Conservation (phyloP, 2,329 filamentous ascomycete genomes). For the Trichoderma arundinaceum region DNA sequence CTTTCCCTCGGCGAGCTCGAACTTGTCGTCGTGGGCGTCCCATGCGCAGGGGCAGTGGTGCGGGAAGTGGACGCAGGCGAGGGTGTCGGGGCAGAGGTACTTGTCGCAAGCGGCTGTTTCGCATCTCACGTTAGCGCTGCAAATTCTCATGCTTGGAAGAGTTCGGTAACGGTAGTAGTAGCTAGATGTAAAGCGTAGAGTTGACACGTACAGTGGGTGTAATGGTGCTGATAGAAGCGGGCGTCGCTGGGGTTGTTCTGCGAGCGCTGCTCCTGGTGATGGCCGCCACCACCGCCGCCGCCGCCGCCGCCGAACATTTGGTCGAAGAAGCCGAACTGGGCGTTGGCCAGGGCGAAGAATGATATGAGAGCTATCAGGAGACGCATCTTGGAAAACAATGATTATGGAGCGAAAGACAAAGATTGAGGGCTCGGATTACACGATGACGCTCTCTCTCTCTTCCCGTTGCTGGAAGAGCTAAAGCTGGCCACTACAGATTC, state of each 20-base stretch:
- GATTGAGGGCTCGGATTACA: not conserved
- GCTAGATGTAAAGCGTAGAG: not conserved
- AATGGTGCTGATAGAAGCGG: conserved; percentile 74
- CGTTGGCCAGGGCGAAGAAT: conserved; percentile 65
- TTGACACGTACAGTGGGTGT: conserved; percentile 63
- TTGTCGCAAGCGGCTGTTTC: conserved; percentile 79
- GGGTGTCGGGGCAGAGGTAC: conserved; percentile 91
- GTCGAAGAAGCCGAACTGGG: conserved; percentile 95
- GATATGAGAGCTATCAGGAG: conserved; percentile 57
- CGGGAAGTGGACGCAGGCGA: conserved; percentile 94
- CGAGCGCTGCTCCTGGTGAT: conserved; percentile 60
- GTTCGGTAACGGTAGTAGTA: not conserved
- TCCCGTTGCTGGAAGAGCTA: not conserved
- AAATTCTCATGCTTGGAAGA: not conserved
- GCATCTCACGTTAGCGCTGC: conserved; percentile 14
- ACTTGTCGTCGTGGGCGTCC: conserved; percentile 76
- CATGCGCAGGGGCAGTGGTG: conserved; percentile 96
- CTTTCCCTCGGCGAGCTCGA: conserved; percentile 73
- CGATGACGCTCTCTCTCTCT: conserved; percentile 18
- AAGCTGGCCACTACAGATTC: conserved; percentile 34
- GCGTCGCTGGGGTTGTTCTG: conserved; percentile 88
- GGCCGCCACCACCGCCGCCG: conserved; percentile 53
- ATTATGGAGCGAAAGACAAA: not conserved
- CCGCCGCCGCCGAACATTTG: conserved; percentile 81
- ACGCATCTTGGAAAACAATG: conserved; percentile 39